Percentiles rank a stretch among this genome's conserved stretches.
phyloP scores from a whole-genome alignment of 305 asterid genomes.

The Fraxinus paxiana region DNA sequence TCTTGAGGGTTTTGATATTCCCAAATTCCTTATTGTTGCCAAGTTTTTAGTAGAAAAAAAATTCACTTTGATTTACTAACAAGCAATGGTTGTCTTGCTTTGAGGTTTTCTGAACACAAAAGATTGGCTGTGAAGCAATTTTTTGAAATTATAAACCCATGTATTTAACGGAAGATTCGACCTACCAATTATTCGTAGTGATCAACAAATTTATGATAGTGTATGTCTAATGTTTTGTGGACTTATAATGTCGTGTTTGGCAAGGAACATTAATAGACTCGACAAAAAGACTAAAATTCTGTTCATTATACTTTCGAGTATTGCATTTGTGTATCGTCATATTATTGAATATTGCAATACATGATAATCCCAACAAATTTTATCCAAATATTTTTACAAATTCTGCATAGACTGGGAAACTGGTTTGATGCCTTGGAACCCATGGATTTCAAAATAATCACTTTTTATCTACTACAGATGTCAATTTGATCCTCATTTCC shows the following conservation, averaged over 20 bases:
- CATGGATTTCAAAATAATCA: neutral
- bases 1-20: neutral
- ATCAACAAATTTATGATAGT: neutral
- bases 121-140: neutral
- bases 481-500: neutral
- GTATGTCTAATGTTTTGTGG: neutral
- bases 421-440: neutral
- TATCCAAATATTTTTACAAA: neutral
- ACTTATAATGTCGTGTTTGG: neutral
- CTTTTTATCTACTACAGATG: neutral
- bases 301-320: neutral
- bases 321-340: neutral
- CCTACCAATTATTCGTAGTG: neutral
- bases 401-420: neutral
- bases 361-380: neutral
- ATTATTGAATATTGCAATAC: neutral
- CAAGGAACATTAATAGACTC: neutral
- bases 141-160: neutral
- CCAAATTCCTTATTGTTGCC: neutral
- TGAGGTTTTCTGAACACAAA: neutral
- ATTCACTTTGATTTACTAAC: neutral
- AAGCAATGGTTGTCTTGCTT: neutral
- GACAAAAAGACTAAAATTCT: neutral
- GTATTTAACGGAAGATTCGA: neutral
- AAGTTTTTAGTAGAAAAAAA: neutral